Evolutionary conservation across 192 early-diverging fungal species (phyloP), one percentile per base, ranked within the genome.

Genomic region (Coemansia sp.): DNA sequence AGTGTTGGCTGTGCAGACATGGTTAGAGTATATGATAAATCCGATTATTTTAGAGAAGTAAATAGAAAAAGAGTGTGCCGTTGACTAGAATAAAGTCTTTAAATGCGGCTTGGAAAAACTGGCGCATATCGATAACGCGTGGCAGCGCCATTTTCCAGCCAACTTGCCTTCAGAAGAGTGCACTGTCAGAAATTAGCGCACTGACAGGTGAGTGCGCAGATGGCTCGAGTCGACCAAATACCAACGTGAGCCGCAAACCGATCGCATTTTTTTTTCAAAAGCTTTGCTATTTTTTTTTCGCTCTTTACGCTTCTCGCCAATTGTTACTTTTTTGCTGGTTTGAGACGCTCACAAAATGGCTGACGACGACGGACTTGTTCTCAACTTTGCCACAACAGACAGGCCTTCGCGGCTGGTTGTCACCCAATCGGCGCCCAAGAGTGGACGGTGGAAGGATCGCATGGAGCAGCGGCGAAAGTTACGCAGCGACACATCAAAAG

Each of bases 331-430:
- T n/a, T 58, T 65, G 25, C 25, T 64, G 31, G 10, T 10, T 8
- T 51, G 19, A 22, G 7, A 51, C 50, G 21, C 21, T 11, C 9
- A n/a, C 20, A 10, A 23, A 37, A 60, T 60, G 47, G 64, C 57
- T 3, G 57, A 42, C 64, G 88, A 89, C 74, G 90, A 90, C 68
- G 89, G 87, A 6, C 60, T 91, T 21, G 65, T 90, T 55, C 63
- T 92, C 31, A 90, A 91, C 76, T 83, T 90, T 62, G 83, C 82
- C 9, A 26, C 54, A 5, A 44, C 66, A 2, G 57, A 38, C 42
- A 65, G 2, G 59, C 56, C 31, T 14, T 37, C 53, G 38, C 38
- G 63, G 66, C 38, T 61, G 36, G 62, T 68, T 22, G 36, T 62
- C 34, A 59, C 61, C 14, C 69, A 71, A 63, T 42, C 49, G 9